These are phyloP conservation scores for Akanthomyces muscarius DNA, from an alignment of 2,329 filamentous ascomycete species.

Conservation along the genomic window DNA sequence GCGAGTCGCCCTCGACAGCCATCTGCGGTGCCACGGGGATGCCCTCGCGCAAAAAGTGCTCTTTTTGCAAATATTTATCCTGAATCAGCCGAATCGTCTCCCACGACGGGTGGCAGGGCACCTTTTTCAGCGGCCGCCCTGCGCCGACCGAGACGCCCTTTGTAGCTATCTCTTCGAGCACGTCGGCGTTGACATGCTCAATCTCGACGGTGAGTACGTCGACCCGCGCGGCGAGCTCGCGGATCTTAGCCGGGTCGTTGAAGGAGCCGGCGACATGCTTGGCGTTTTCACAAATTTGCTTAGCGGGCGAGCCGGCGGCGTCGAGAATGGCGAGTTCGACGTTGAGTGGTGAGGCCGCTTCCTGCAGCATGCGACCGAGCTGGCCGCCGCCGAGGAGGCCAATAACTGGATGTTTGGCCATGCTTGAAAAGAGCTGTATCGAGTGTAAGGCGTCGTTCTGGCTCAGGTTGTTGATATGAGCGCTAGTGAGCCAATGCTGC, in stretches of 20 bases:
- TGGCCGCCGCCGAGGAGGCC: conserved; percentile 62
- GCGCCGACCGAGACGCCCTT: conserved; percentile 54
- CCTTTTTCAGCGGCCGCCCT: conserved; percentile 39
- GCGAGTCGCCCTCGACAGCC: conserved; percentile 53
- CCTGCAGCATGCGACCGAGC: conserved; percentile 89
- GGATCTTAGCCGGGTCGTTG: conserved; percentile 75
- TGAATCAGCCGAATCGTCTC: conserved; percentile 83
- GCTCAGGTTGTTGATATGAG: neutral
- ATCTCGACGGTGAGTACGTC: conserved; percentile 91
- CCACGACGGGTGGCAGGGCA: conserved; percentile 76
- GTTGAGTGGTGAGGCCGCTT: conserved; percentile 72
- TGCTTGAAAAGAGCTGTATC: conserved; percentile 16
- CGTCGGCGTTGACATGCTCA: conserved; percentile 88
- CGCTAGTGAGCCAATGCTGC: neutral
- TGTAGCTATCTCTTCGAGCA: conserved; percentile 76
- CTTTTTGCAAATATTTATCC: conserved; percentile 89
- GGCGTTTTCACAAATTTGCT: conserved; percentile 74
- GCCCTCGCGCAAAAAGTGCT: conserved; percentile 63
- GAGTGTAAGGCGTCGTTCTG: neutral
- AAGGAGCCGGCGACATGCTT: conserved; percentile 82
- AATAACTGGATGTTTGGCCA: conserved; percentile 39
- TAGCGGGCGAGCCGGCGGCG: conserved; percentile 70
- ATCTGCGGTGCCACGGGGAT: conserved; percentile 72
- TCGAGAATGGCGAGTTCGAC: conserved; percentile 78
- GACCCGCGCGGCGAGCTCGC: conserved; percentile 68